These are phyloP conservation scores for Kuraishia hungarica DNA, from an alignment of 805 yeast species.

Conservation along the genomic window DNA sequence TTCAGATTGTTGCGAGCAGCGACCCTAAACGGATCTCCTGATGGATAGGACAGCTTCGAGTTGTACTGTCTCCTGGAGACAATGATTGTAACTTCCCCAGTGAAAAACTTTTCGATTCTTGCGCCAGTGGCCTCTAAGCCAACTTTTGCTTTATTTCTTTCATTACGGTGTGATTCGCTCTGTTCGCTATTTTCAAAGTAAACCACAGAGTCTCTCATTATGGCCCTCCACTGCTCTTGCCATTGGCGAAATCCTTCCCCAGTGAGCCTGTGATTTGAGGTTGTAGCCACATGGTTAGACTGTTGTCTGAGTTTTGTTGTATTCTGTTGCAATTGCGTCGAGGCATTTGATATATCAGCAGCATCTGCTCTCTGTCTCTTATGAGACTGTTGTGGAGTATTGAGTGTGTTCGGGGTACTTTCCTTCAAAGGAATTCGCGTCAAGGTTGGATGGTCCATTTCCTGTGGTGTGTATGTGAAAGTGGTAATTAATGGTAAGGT, in stretches of 20 bases:
- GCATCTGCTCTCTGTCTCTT: constrained; percentile 10
- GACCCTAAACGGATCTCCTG: constrained; percentile 56
- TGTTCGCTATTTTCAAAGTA: constrained; percentile 41
- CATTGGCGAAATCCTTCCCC: constrained; percentile 39
- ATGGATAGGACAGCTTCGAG: constrained; percentile 28
- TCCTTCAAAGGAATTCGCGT: constrained; percentile 1
- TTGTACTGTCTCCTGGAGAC: constrained; percentile 54
- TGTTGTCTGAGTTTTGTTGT: not conserved
- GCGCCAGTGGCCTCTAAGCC: constrained; percentile 42
- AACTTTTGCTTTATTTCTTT: constrained; percentile 23
- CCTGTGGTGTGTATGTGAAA: not conserved
- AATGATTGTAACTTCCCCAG: constrained; percentile 63
- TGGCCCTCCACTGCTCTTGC: constrained; percentile 53
- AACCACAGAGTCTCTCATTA: constrained; percentile 46
- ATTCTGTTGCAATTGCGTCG: constrained; percentile 3
- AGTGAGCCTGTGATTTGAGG: constrained; percentile 15
- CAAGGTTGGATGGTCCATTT: not conserved
- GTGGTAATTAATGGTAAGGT: not conserved
- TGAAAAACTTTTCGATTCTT: constrained; percentile 49
- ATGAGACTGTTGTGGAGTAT: constrained; percentile 4
- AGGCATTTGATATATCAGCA: constrained; percentile 12
- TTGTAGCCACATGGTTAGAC: not conserved
- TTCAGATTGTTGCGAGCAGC: constrained; percentile 58
- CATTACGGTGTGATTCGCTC: constrained; percentile 18
- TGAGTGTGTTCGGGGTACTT: not conserved